These are phyloP conservation scores for Moniliophthora roreri DNA, from an alignment of 1,284 basidiomycete species.

Conservation along the genomic window DNA sequence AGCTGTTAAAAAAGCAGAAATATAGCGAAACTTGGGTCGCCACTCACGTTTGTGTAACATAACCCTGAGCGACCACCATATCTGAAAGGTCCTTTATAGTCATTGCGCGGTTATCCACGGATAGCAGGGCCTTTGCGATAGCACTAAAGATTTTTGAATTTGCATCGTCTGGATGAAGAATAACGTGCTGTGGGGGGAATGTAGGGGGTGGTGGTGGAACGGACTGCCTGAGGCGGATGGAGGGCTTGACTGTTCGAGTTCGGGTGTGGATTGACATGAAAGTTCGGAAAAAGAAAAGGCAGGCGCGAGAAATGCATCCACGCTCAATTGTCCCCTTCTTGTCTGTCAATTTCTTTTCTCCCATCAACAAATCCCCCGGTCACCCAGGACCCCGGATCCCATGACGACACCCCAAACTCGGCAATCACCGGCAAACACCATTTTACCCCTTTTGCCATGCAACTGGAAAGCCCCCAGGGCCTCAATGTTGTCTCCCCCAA, in stretches of 20 bases:
- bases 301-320: not conserved
- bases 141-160: slow-evolving; percentile 68
- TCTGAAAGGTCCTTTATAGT: slow-evolving; percentile 81
- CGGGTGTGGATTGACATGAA: slow-evolving; percentile 13
- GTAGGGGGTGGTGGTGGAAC: slow-evolving; percentile 21
- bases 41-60: slow-evolving; percentile 72
- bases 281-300: slow-evolving; percentile 6
- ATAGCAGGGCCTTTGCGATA: slow-evolving; percentile 67
- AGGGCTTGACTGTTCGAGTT: slow-evolving; percentile 14
- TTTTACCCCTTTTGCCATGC: no score
- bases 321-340: not conserved
- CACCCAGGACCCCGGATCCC: no score
- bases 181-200: slow-evolving; percentile 63
- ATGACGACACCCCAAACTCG: no score
- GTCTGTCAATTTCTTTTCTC: no score
- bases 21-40: slow-evolving; percentile 8
- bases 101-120: slow-evolving; percentile 77
- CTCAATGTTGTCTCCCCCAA: not conserved
- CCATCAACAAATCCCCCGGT: no score
- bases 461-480: no score
- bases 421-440: no score
- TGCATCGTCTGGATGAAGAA: slow-evolving; percentile 71
- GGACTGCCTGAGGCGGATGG: slow-evolving; percentile 15
- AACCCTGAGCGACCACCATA: slow-evolving; percentile 59
- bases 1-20: slow-evolving; percentile 17